Base-by-base conservation (phyloP, 305 asterid genomes). In the Petunia hybrid region DNA sequence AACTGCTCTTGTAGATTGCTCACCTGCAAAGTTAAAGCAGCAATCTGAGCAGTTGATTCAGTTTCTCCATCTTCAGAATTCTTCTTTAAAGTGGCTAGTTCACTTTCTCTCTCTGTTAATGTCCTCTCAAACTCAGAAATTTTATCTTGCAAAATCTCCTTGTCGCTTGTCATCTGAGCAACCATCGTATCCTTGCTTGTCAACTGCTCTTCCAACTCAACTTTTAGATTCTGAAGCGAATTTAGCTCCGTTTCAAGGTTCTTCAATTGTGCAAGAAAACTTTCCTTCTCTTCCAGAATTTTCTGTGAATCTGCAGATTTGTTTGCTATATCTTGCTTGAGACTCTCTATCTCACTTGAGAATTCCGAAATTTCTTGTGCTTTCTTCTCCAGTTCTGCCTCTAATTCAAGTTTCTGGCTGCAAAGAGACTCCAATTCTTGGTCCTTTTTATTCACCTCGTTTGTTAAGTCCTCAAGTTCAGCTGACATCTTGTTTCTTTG, bases 281-380 rank as follows among this genome's bases (percentile, higher is more conserved):
- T 68, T 83, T 91, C 92, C 36, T 80, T 89, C 86, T 93, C 94
- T 81, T 92, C 93, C 74, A 80, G 74, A 61, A 81, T 82, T 79
- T 89, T 88, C 69, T 85, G 91, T 14, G 84, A 88, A 80, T 94
- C 93, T 2, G 80, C 76, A 12, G 48, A 86, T 82, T 75, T 87
- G 78, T 78, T 90, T 84, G 82, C 89, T 76, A 85, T 76, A 68
- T 88, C 92, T 82, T 82, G 81, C 65, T 88, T 89, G 62, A 91
- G 80, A 57, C 76, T 82, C 80, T 84, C 93, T 13, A 84, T 61
- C 85, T 80, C 88, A 80, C 67, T 70, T 57, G 76, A 68, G 73
- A 73, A 65, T 77, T 84, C 91, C 43, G 90, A 82, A 22, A 85
- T 41, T 84, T 92, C 97, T 60, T 78, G 84, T 79, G 70, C 66